Base-by-base conservation (phyloP, 805 yeast species). In the Hanseniaspora lachancei region DNA sequence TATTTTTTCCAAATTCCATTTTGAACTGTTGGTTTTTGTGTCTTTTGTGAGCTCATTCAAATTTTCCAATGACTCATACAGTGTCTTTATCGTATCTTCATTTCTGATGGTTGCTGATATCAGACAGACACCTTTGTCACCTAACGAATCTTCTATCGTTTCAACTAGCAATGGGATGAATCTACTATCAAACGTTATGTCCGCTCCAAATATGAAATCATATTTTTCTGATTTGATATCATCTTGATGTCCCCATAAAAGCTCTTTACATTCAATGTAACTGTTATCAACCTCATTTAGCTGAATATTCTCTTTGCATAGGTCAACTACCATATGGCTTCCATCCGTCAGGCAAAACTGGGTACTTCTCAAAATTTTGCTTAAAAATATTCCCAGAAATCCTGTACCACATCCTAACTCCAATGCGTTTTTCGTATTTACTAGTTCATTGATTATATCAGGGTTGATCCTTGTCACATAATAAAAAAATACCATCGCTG, bases 401-500 rank as follows among this genome's bases (percentile, higher is more conserved):
- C 96, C 97, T 0, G 97, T 88, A 0, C 97, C 97, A 12, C 93
- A 77, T 0, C 97, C 97, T 24, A 89, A 65, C 62, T 89, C 97
- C 12, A 86, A 64, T 0, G 85, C 69, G 0, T 63, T 27, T 9
- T 24, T 44, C 16, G 27, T 6, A 9, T 21, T 16, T 18, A 23
- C 48, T 16, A 46, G 24, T 9, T n/a, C 36, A 20, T 57, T 47
- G 20, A 46, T 21, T 6, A 57, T n/a, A 3, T 32, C 18, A 12
- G 40, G 36, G 20, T 42, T 20, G 7, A 35, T 41, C 12, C 36
- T 39, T 35, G 46, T 47, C 35, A 58, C 60, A 61, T 70, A 83
- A 40, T 80, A 74, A 1, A 84, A 70, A 8, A 91, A 68, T 54
- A 73, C 86, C 7, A 86, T 61, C 0, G 95, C 84, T 2, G 96